Evolutionary conservation across 1,284 basidiomycete genomes (phyloP), one percentile per base, ranked within the genome.

Genomic region (Pseudozyma tsukubaensis): DNA sequence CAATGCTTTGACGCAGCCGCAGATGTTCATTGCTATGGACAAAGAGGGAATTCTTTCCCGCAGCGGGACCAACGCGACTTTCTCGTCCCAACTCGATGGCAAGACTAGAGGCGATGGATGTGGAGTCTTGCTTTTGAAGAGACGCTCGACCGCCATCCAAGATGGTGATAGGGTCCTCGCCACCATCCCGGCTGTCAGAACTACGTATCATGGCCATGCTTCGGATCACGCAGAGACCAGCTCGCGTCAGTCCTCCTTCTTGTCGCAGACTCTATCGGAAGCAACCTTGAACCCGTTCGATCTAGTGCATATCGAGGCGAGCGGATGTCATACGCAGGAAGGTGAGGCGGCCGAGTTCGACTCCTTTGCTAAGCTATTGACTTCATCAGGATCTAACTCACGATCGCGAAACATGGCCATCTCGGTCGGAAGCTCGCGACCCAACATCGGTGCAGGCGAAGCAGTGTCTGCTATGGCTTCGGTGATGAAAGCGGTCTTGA

Each of bases 21-120:
- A 69, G 21, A 78, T 72, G 52, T 78, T 72, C 51, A 72, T 78
- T 40, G 69, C 67, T 13, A 66, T 78, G 65, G 76, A 78, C 60
- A 73, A 72, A 29, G 48, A 72, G 39, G 69, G 72, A 1, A 52
- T 72, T 4, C 63, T 78, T 9, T 69, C 69, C 7, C 61, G 49
- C 35, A 66, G 35, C 10, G 76, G 65, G 2, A 66, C 62, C 13
- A 72, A 75, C 34, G 45, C 51, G 5, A 73, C 71, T 1, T 77
- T 77, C 50, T 66, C 61, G 12, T 21, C 44, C 4, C 59, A 61
- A 35, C 59, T 62, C 29, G 66, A 75, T 18, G 76, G 76, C 32
- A 61, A 56, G 37, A 75, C 73, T n/a, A 55, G 76, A 47, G 76
- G 69, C 29, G 76, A 78, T 19, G 76, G 72, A 4, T 65, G 60